These are phyloP conservation scores for Mariannaea elegans DNA, from an alignment of 2,329 filamentous ascomycete genomes.

Conservation along the genomic window DNA sequence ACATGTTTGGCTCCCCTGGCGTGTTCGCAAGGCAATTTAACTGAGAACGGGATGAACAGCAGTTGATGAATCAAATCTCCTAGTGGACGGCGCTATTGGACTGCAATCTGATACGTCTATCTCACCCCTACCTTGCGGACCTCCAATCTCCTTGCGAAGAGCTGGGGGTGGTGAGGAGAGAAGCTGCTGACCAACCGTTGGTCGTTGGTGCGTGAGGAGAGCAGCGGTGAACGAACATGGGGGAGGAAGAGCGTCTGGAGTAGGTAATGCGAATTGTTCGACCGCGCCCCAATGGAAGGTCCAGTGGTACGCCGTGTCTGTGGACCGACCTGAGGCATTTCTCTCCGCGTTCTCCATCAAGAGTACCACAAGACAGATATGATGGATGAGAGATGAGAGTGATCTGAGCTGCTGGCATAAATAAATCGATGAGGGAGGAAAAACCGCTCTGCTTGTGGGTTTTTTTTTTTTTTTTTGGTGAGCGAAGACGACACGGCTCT, in stretches of 20 bases:
- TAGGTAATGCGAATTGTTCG: slow-evolving; percentile 23
- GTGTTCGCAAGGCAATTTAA: slow-evolving; percentile 36
- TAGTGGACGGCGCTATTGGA: slow-evolving; percentile 34
- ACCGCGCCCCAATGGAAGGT: slow-evolving; percentile 34
- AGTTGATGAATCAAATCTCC: slow-evolving; percentile 39
- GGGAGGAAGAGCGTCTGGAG: slow-evolving; percentile 9
- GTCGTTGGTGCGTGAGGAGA: slow-evolving; percentile 27
- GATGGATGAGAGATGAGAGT: slow-evolving; percentile 6
- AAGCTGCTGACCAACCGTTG: slow-evolving; percentile 10
- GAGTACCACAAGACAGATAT: slow-evolving; percentile 13
- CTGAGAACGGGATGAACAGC: slow-evolving; percentile 24
- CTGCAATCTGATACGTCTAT: slow-evolving; percentile 27
- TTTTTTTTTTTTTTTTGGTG: no score
- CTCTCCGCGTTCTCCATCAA: slow-evolving; percentile 41
- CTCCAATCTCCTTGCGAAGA: slow-evolving; percentile 36
- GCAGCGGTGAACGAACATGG: slow-evolving; percentile 36
- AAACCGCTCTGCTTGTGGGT: no score
- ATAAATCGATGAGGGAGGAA: background rate
- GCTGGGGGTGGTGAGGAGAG: slow-evolving; percentile 28
- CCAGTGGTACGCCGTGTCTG: slow-evolving; percentile 23
- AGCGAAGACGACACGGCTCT: no score
- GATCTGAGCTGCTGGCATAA: background rate
- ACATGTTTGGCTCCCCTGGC: slow-evolving; percentile 27
- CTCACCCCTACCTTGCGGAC: slow-evolving; percentile 24
- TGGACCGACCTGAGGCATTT: slow-evolving; percentile 46